Evolutionary conservation across 2,329 filamentous ascomycete genomes (phyloP).

Genomic region (Sporothrix curviconia): DNA sequence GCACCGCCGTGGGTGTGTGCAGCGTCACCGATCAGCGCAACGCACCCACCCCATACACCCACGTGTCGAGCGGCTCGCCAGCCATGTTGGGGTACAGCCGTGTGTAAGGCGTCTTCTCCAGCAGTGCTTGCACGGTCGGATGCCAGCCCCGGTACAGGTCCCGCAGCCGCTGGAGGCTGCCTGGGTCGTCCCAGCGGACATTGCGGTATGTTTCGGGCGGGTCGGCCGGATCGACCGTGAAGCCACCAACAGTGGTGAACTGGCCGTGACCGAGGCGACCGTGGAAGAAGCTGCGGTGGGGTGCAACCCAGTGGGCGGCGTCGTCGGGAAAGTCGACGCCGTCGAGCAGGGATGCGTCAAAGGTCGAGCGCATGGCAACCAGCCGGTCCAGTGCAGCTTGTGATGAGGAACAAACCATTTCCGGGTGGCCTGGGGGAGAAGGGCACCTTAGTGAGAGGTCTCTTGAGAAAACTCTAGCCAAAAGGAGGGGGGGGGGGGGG

Average conservation of each 20-base stretch:
- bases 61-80: not conserved
- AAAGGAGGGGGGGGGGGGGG: too few relatives aligned
- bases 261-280: not conserved
- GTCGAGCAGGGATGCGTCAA: not conserved
- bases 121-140: conserved; percentile 5
- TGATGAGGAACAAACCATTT: not conserved
- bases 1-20: conserved; percentile 11
- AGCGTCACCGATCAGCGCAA: not conserved
- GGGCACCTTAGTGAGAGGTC: too few relatives aligned
- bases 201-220: not conserved
- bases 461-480: too few relatives aligned
- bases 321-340: not conserved
- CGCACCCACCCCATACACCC: conserved; percentile 4
- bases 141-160: not conserved
- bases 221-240: not conserved
- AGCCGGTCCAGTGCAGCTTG: not conserved
- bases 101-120: too few relatives aligned
- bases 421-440: too few relatives aligned
- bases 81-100: not conserved
- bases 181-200: not conserved
- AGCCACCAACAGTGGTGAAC: not conserved
- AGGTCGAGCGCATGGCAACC: not conserved
- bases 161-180: not conserved
- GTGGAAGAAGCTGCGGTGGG: not conserved
- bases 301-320: not conserved